Base-by-base conservation (phyloP, 2,329 filamentous ascomycete genomes). In the Aciculosporium take region DNA sequence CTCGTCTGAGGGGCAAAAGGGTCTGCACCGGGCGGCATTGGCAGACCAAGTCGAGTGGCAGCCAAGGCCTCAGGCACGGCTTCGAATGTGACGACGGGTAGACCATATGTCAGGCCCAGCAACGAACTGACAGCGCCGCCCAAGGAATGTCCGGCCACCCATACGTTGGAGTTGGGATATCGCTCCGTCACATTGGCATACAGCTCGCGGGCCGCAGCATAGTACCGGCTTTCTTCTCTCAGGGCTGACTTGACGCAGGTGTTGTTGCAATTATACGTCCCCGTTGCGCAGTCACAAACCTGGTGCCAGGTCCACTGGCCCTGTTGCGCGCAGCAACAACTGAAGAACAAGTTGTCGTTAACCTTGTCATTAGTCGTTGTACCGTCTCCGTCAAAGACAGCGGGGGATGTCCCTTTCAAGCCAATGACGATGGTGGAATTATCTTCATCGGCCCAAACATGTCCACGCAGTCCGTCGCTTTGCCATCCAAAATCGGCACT, bases 341-440 rank as follows among this genome's bases (percentile, higher is more conserved):
- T 94, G 65, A 95, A 95, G 62, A 94, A 94, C 8, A 98, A 70
- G 57, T 98, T 98, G 62, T 98, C 91, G 58, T 96, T 98, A 54
- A 88, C 69, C 65, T 98, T 98, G 65, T 98, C 91, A 51, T 94
- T 94, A 21, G 87, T 94, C 0, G 89, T 96, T 1, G 91, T 96
- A 39, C 88, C 89, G 29, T 89, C 84, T n/a, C 91, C 91, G 58
- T 96, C 89, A 56, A 95, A 96, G 3, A 96, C 79, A 10, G 91
- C 89, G 2, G 81, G 76, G 1, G 81, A 84, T 0, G 88, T 95
- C 41, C 89, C 91, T 63, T 98, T 98, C 43, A 98, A 64, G 5
- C 86, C 88, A 48, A 96, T 91, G 32, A 96, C 79, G 40, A 96
- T 72, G 1, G 89, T 96, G 28, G 76, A 76, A 59, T 96, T 95